Conservation (phyloP, 257 asterid species). For the Penstemon eatonii region DNA sequence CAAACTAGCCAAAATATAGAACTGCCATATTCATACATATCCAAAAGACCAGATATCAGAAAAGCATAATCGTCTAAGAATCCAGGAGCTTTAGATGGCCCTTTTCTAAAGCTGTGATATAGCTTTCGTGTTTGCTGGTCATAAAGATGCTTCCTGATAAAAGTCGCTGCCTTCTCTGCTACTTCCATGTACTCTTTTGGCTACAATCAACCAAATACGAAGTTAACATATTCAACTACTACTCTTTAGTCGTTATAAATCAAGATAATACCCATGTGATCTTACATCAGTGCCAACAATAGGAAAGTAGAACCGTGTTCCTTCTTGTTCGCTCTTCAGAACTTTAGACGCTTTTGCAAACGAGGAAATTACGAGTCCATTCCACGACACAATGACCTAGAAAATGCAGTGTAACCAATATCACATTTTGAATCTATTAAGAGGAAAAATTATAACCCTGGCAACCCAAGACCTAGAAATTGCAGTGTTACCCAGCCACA, state of each 20-base stretch:
- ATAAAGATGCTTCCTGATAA: slow-evolving; percentile 73
- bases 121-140: slow-evolving; percentile 53
- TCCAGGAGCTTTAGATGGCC: slow-evolving; percentile 92
- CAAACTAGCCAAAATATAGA: slow-evolving; percentile 76
- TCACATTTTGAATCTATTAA: background rate
- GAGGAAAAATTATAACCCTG: too few relatives aligned
- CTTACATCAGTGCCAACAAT: slow-evolving; percentile 70
- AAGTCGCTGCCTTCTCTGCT: slow-evolving; percentile 81
- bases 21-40: slow-evolving; percentile 80
- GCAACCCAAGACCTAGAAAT: background rate
- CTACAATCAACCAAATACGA: slow-evolving; percentile 38
- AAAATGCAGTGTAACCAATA: slow-evolving; percentile 17
- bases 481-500: too few relatives aligned
- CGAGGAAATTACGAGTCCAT: slow-evolving; percentile 86
- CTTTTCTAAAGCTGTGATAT: slow-evolving; percentile 88
- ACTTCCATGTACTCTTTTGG: slow-evolving; percentile 81
- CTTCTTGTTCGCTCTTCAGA: slow-evolving; percentile 68
- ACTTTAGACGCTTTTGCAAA: slow-evolving; percentile 89
- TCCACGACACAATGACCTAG: slow-evolving; percentile 97
- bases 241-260: background rate
- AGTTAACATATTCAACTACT: slow-evolving; percentile 1
- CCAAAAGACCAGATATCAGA: slow-evolving; percentile 71
- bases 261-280: background rate
- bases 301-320: slow-evolving; percentile 65
- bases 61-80: slow-evolving; percentile 90